Evolutionary conservation across 805 yeast genomes (phyloP).

Genomic region (Grigorovia jiainica): DNA sequence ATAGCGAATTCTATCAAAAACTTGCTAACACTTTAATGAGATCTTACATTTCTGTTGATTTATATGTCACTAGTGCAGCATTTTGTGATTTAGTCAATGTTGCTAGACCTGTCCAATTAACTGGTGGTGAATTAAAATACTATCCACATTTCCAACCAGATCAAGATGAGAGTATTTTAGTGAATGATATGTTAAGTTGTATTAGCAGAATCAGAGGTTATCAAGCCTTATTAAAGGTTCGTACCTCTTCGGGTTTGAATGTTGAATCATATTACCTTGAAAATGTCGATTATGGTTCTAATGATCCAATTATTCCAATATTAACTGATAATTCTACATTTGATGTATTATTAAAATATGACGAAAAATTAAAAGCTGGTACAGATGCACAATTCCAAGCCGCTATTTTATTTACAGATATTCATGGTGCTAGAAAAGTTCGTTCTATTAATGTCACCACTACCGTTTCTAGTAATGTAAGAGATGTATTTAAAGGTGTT

Average conservation of each 20-base stretch:
- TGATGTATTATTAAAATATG: slow-evolving; percentile 66
- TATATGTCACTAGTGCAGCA: slow-evolving; percentile 57
- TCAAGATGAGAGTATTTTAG: slow-evolving; percentile 59
- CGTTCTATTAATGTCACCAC: slow-evolving; percentile 79
- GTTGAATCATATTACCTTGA: slow-evolving; percentile 67
- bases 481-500: slow-evolving; percentile 67
- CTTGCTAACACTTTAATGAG: slow-evolving; percentile 48
- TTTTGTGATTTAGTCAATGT: slow-evolving; percentile 66
- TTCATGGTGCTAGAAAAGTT: slow-evolving; percentile 68
- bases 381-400: slow-evolving; percentile 85
- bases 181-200: slow-evolving; percentile 48
- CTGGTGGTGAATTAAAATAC: slow-evolving; percentile 61
- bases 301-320: slow-evolving; percentile 65
- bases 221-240: slow-evolving; percentile 72
- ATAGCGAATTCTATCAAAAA: slow-evolving; percentile 50
- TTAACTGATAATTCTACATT: slow-evolving; percentile 54
- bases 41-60: slow-evolving; percentile 62
- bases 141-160: slow-evolving; percentile 61
- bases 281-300: slow-evolving; percentile 33
- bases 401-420: slow-evolving; percentile 76
- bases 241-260: slow-evolving; percentile 83
- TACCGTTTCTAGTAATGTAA: slow-evolving; percentile 65
- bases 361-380: slow-evolving; percentile 54
- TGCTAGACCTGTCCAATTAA: slow-evolving; percentile 50
- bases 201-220: slow-evolving; percentile 52